Evolutionary conservation across 495 filamentous ascomycete species (phyloP), one percentile per base, ranked within the genome.

Genomic region (Penicillium soppii): DNA sequence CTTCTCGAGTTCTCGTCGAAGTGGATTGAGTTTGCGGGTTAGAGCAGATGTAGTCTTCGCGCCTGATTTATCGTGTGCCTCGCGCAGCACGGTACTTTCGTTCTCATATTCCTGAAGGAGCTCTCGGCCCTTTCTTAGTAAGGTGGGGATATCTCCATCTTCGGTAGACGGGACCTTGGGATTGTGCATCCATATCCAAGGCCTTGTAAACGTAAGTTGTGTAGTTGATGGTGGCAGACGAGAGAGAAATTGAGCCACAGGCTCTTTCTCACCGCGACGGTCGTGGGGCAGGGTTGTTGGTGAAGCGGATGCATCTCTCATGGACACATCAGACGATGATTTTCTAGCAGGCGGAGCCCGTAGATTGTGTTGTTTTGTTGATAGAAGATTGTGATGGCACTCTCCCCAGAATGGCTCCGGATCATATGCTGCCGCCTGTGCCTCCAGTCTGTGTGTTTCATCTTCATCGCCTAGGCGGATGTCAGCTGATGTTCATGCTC

Each of bases 171-270:
- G 54, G 12, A 25, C 23, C 41, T 60, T 66, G 0, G 85, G 85
- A 58, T 87, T 85, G 13, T 65, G 69, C 47, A 85, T 76, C 71
- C 75, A 87, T 32, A 95, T 86, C 86, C 88, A 94, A 1, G 76
- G 77, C 1, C 77, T 73, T 3, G 52, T 50, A 1, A 47, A 48
- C 2, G 57, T 59, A 19, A 50, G 19, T 7, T 61, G 53, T 1
- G 84, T 86, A 5, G 71, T 83, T 3, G 80, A 80, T 1, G 87
- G 89, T 5, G 85, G 82, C 0, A 90, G 71, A 10, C 89, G 84
- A 4, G 66, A 50, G 3, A 91, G 63, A 53, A 95, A 95, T 0
- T 76, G 67, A 8, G 71, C 56, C 30, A 87, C 67, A 12, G 78
- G 73, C 59, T 95, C 90, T 33, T 61, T 56, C 73, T 71, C 21